phyloP scores from a whole-genome alignment of 2,329 filamentous ascomycete genomes.

The Elsinoe necatrix region DNA sequence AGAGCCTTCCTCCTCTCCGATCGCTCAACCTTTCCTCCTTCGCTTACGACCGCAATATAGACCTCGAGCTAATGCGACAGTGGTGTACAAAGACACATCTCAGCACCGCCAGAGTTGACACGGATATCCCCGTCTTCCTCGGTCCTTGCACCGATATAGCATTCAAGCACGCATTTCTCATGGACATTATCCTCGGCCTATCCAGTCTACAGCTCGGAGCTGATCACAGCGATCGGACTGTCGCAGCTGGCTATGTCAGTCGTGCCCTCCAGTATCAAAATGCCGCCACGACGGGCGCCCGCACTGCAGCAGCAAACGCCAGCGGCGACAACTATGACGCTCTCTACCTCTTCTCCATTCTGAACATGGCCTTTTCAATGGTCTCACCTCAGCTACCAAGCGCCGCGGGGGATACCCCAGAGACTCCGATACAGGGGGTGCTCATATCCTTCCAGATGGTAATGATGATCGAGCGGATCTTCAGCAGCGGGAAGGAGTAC shows the following conservation, averaged over 20 bases:
- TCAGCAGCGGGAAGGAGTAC: background rate
- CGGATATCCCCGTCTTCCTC: background rate
- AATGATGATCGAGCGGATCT: background rate
- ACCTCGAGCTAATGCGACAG: slow-evolving; percentile 9
- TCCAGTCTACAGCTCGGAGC: background rate
- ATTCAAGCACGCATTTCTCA: background rate
- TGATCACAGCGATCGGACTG: background rate
- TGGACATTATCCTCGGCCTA: slow-evolving; percentile 3
- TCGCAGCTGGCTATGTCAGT: background rate
- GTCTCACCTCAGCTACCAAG: slow-evolving; percentile 1
- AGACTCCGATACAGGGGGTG: background rate
- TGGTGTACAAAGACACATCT: slow-evolving; percentile 3
- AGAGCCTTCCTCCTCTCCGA: background rate
- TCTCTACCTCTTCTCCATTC: background rate
- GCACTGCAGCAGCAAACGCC: background rate
- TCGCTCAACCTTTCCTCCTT: background rate
- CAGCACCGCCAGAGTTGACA: background rate
- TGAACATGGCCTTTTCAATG: slow-evolving; percentile 7
- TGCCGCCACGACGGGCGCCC: background rate
- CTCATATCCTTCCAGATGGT: background rate
- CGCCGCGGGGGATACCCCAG: background rate
- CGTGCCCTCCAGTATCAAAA: slow-evolving; percentile 2
- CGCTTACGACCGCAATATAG: background rate
- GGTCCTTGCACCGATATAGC: background rate
- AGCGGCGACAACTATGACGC: background rate